phyloP scores from a whole-genome alignment of 2,329 filamentous ascomycete genomes.

The Calycina marina region DNA sequence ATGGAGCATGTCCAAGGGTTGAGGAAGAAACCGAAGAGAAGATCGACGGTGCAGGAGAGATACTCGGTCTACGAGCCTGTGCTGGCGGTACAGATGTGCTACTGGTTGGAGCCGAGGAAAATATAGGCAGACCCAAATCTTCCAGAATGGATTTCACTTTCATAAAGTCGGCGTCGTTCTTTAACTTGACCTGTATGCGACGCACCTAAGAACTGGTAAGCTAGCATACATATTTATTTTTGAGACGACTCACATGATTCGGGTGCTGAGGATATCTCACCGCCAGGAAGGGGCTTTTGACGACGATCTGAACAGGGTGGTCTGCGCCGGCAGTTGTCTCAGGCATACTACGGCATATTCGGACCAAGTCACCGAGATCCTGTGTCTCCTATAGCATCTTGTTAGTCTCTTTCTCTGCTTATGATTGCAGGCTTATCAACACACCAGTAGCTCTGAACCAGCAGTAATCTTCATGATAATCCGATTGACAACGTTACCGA shows the following conservation, averaged over 20 bases:
- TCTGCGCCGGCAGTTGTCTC: conserved; percentile 11
- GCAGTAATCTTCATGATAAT: conserved; percentile 26
- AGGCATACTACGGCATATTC: conserved; percentile 6
- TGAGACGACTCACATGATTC: background rate
- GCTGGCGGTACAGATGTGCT: conserved; percentile 1
- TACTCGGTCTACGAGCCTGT: conserved; percentile 1
- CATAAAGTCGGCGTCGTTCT: conserved; percentile 23
- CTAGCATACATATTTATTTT: background rate
- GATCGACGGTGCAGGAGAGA: conserved; percentile 5
- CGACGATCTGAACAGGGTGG: conserved; percentile 20
- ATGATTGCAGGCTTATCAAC: conserved; percentile 3
- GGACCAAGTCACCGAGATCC: conserved; percentile 16
- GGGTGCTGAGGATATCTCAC: conserved; percentile 22
- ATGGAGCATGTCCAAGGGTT: background rate
- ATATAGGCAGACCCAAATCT: conserved; percentile 23
- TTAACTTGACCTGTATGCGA: conserved; percentile 30
- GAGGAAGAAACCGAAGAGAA: background rate
- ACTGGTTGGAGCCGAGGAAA: conserved; percentile 4
- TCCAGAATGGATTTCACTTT: conserved; percentile 16
- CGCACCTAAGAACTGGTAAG: conserved; percentile 21
- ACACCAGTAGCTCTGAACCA: conserved; percentile 28
- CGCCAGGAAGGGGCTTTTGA: conserved; percentile 22
- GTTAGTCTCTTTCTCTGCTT: conserved; percentile 1
- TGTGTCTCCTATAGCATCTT: conserved; percentile 17
- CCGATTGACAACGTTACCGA: conserved; percentile 10